These are phyloP conservation scores for Cephaloascus albidus DNA, from an alignment of 805 yeast genomes.

Conservation along the genomic window DNA sequence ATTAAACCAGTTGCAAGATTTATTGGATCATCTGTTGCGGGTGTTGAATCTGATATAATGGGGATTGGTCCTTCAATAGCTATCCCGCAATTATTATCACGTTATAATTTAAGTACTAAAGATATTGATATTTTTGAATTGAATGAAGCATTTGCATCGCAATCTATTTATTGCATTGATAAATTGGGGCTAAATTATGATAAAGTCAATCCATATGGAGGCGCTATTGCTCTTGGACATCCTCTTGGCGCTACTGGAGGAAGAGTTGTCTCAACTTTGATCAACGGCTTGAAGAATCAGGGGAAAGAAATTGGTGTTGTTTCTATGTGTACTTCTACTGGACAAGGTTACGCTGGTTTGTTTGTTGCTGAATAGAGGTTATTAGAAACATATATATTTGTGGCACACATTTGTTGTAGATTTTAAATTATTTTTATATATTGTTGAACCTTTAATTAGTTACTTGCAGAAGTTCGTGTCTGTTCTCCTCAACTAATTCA, in stretches of 20 bases:
- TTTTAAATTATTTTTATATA: too few species aligned
- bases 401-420: too few species aligned
- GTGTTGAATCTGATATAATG: constrained; percentile 24
- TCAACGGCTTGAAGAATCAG: constrained; percentile 19
- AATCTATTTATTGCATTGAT: constrained; percentile 17
- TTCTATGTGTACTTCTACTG: constrained; percentile 32
- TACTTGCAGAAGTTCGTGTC: too few species aligned
- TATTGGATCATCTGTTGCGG: constrained; percentile 18
- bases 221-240: constrained; percentile 11
- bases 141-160: constrained; percentile 28
- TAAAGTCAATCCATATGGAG: constrained; percentile 29
- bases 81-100: constrained; percentile 12
- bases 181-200: constrained; percentile 14
- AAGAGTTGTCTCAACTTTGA: constrained; percentile 22
- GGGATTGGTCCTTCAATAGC: constrained; percentile 27
- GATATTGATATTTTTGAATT: constrained; percentile 22
- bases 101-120: constrained; percentile 12
- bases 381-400: too few species aligned
- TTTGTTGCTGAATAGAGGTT: constrained; percentile 14
- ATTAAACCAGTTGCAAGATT: constrained; percentile 19
- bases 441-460: too few species aligned
- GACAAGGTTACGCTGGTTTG: constrained; percentile 27
- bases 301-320: constrained; percentile 23
- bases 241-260: constrained; percentile 42
- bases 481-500: too few species aligned